Evolutionary conservation across 2,329 filamentous ascomycete genomes (phyloP), one percentile per base, ranked within the genome.

Genomic region (Colletotrichum sp.): DNA sequence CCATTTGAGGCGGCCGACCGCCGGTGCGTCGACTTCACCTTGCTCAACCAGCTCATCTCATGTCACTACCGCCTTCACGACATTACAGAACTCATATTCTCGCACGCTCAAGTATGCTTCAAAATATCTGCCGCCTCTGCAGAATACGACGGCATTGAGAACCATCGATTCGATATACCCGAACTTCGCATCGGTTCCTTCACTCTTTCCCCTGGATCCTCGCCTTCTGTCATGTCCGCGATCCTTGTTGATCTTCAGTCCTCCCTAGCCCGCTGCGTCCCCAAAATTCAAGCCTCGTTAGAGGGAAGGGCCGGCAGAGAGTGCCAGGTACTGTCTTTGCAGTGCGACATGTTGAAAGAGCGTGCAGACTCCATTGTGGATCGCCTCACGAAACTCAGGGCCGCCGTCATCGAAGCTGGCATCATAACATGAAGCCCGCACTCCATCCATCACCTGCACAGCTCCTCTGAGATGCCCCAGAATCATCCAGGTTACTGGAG

Each of bases 181-280:
- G 83, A 87, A 63, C 83, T 87, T 16, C 83, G 83, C 6, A 83
- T 88, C 7, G 87, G 87, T 2, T 83, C 83, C 3, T 86, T 86
- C 62, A 78, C 84, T 22, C 82, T 84, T 8, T 82, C 83, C 4
- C 81, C 81, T 13, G 75, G 77, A 1, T 81, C 83, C 6, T 83
- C 84, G 5, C 81, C 82, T 7, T 79, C 84, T 9, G 82, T 86
- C 79, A 79, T 85, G 61, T 78, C 82, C 4, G 77, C 82, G 4
- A 80, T 85, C 77, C 34, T 86, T 5, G 75, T 82, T 6, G 83
- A 85, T 59, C 78, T 85, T 29, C 80, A 84, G 32, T 69, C 78
- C 15, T 77, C 78, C 0, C 71, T 86, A 32, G 63, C 73, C 15
- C 30, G 32, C 16, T 44, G 63, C 30, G 19, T 73, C 7, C 30